Percentiles rank a stretch among this genome's conserved stretches.
Conservation (phyloP, 1,139 yeast genomes). For the Blastobotrys illinoisensis region DNA sequence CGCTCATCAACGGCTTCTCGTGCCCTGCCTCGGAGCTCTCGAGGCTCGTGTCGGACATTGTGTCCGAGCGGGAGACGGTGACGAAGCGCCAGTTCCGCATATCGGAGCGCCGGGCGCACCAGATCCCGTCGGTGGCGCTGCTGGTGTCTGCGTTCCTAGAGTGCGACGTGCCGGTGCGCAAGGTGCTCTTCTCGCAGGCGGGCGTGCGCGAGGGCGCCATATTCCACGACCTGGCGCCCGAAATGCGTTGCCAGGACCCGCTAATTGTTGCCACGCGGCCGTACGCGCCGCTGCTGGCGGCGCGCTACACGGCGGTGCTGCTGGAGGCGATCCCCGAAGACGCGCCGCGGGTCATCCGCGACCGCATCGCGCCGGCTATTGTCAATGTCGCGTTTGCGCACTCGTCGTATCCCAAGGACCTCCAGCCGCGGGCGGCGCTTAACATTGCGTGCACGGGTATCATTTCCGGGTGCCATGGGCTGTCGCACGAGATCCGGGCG, state of each 20-base stretch:
- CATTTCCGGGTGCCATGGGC: conserved; percentile 63
- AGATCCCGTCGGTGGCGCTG: conserved; percentile 59
- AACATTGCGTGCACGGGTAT: conserved; percentile 64
- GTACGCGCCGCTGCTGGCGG: conserved; percentile 55
- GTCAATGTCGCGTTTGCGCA: conserved; percentile 67
- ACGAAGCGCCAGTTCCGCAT: conserved; percentile 47
- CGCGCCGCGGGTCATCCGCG: conserved; percentile 51
- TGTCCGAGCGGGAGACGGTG: conserved; percentile 10
- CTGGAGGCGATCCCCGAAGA: conserved; percentile 46
- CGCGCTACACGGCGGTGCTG: conserved; percentile 46
- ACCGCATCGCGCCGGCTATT: conserved; percentile 57
- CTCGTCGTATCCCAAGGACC: conserved; percentile 63
- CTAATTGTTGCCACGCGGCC: conserved; percentile 56
- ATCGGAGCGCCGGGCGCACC: conserved; percentile 54
- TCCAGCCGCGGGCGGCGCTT: conserved; percentile 64
- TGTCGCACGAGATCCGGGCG: conserved; percentile 61
- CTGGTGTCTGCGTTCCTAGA: conserved; percentile 54
- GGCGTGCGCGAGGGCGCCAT: conserved; percentile 68
- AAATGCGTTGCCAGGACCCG: conserved; percentile 57
- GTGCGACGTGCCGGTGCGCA: conserved; percentile 51
- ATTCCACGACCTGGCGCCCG: conserved; percentile 51
- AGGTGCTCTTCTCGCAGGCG: conserved; percentile 62
- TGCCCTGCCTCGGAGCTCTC: conserved; percentile 47
- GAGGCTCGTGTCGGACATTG: conserved; percentile 17
- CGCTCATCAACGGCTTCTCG: conserved; percentile 60